phyloP scores from a whole-genome alignment of 768 basidiomycete genomes.

The Trametes gibbosa region DNA sequence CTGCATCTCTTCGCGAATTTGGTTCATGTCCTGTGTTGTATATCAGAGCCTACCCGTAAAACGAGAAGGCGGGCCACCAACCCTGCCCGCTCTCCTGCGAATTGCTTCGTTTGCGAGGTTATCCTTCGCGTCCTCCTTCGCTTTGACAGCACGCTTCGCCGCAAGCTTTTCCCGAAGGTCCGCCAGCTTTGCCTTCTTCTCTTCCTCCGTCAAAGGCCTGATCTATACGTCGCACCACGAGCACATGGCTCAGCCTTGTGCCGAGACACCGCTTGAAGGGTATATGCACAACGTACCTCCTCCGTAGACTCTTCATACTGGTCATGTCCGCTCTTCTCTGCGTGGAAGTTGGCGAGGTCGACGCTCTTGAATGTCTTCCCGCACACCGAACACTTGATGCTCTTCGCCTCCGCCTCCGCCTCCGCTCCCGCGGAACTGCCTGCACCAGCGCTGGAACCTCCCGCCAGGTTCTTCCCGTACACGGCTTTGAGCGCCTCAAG shows the following conservation, averaged over 20 bases:
- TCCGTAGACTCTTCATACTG: slow-evolving; percentile 95
- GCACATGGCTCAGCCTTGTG: not conserved
- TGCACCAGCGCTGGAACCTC: slow-evolving; percentile 35
- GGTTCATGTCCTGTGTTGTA: slow-evolving; percentile 57
- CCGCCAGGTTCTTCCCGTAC: slow-evolving; percentile 31
- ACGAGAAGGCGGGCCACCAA: slow-evolving; percentile 24
- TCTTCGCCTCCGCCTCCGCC: slow-evolving; percentile 39
- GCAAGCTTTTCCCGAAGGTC: slow-evolving; percentile 81
- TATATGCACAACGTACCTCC: slow-evolving; percentile 53
- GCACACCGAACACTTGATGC: slow-evolving; percentile 82
- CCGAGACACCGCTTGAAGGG: not conserved
- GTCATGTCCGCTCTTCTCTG: slow-evolving; percentile 92
- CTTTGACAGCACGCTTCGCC: slow-evolving; percentile 73
- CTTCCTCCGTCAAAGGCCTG: slow-evolving; percentile 93
- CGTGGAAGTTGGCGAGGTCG: slow-evolving; percentile 88
- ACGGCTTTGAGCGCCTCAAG: slow-evolving; percentile 57
- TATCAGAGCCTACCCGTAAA: not conserved
- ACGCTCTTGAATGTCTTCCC: slow-evolving; percentile 85
- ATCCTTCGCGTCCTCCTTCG: slow-evolving; percentile 71
- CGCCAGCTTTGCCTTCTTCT: slow-evolving; percentile 76
- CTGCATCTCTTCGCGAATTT: slow-evolving; percentile 73
- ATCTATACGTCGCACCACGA: slow-evolving; percentile 46
- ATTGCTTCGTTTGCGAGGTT: slow-evolving; percentile 72
- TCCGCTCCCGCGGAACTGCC: slow-evolving; percentile 51
- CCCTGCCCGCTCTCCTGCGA: slow-evolving; percentile 83